A percentile compares a stretch with the other conserved stretches of the same genome.
Evolutionary conservation across 2,329 filamentous ascomycete species (phyloP).

Genomic region (Neospermospora avenae): DNA sequence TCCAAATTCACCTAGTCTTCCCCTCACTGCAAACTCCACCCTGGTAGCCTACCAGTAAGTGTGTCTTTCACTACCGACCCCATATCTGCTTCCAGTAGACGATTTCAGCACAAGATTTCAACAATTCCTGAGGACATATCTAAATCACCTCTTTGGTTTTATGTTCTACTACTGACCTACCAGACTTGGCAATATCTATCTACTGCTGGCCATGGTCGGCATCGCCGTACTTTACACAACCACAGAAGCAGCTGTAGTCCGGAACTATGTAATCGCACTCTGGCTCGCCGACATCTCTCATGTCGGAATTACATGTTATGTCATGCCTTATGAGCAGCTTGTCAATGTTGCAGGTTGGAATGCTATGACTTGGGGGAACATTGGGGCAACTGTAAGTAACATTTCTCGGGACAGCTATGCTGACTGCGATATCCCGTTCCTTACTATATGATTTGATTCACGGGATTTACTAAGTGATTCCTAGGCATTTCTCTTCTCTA

Average conservation of each 20-base stretch:
- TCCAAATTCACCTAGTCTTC: slow-evolving; percentile 36
- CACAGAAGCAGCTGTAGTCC: slow-evolving; percentile 61
- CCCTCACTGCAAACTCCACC: slow-evolving; percentile 37
- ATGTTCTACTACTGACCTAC: slow-evolving; percentile 33
- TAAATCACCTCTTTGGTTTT: too few species aligned
- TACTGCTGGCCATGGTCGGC: slow-evolving; percentile 62
- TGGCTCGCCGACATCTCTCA: slow-evolving; percentile 66
- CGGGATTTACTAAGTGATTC: neutral
- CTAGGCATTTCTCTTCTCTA: slow-evolving; percentile 52
- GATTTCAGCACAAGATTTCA: neutral
- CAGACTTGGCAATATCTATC: slow-evolving; percentile 69
- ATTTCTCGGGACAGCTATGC: too few species aligned
- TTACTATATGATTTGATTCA: too few species aligned
- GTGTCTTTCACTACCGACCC: neutral
- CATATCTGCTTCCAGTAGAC: neutral
- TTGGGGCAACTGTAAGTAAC: slow-evolving; percentile 59
- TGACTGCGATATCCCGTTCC: too few species aligned
- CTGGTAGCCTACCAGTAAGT: slow-evolving; percentile 28
- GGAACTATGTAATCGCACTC: slow-evolving; percentile 63
- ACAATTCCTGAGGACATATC: too few species aligned
- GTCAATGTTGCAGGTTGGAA: slow-evolving; percentile 61
- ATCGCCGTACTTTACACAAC: slow-evolving; percentile 62
- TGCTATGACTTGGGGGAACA: slow-evolving; percentile 68
- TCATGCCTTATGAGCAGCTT: slow-evolving; percentile 53
- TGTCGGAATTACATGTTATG: slow-evolving; percentile 56